phyloP scores from a whole-genome alignment of 2,329 filamentous ascomycete genomes.

The Bipolaris victoriae region DNA sequence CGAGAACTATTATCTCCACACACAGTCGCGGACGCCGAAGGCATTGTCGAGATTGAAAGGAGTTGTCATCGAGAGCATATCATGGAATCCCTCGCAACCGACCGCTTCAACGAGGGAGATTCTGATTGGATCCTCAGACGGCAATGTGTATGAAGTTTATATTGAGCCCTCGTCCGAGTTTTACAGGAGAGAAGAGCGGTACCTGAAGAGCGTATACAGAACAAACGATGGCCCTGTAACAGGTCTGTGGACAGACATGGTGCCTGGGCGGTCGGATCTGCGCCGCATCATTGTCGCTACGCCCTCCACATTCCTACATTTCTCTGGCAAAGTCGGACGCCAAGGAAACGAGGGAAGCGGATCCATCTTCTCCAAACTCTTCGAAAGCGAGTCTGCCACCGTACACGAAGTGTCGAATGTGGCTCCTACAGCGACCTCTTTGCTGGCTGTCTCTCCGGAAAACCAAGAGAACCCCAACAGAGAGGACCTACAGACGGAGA shows the following conservation, averaged over 20 bases:
- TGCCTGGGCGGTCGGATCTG: slow-evolving; percentile 71
- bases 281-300: slow-evolving; percentile 82
- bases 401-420: slow-evolving; percentile 73
- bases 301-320: slow-evolving; percentile 76
- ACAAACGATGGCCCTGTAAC: slow-evolving; percentile 82
- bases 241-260: slow-evolving; percentile 81
- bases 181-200: slow-evolving; percentile 93
- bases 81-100: slow-evolving; percentile 92
- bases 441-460: slow-evolving; percentile 79
- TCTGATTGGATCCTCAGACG: slow-evolving; percentile 87
- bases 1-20: slow-evolving; percentile 98
- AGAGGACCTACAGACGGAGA: slow-evolving; percentile 67
- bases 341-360: slow-evolving; percentile 77
- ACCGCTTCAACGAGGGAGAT: slow-evolving; percentile 96
- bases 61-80: slow-evolving; percentile 84
- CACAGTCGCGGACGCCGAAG: slow-evolving; percentile 87
- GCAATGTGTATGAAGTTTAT: slow-evolving; percentile 92
- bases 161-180: slow-evolving; percentile 95
- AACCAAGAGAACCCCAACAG: slow-evolving; percentile 55
- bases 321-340: slow-evolving; percentile 76
- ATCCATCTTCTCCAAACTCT: slow-evolving; percentile 84
- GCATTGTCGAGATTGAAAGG: slow-evolving; percentile 81
- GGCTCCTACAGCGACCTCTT: slow-evolving; percentile 65
- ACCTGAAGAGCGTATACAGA: slow-evolving; percentile 82
- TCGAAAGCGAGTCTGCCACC: slow-evolving; percentile 82